A percentile compares a stretch with the other conserved stretches of the same genome.
phyloP scores from a whole-genome alignment of 352 stramenopile species.

The Phytophthora pistaciae region DNA sequence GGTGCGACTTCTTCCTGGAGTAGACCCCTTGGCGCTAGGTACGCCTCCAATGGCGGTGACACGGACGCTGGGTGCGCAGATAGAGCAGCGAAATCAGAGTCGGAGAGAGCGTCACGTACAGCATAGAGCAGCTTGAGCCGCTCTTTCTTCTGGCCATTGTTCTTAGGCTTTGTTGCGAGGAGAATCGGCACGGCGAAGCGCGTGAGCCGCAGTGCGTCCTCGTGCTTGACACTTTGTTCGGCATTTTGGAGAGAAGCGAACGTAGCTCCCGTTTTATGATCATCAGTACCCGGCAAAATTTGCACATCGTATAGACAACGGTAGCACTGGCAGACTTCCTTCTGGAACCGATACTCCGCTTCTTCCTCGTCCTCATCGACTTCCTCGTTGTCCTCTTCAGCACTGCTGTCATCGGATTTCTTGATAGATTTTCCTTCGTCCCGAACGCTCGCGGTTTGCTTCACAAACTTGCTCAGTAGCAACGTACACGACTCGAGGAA shows the following conservation, averaged over 20 bases:
- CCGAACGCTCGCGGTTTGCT: conserved; percentile 20
- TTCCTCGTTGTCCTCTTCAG: conserved; percentile 17
- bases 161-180: conserved; percentile 61
- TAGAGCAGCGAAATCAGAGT: conserved; percentile 32
- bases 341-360: conserved; percentile 47
- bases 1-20: conserved; percentile 34
- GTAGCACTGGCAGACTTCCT: conserved; percentile 72
- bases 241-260: conserved; percentile 44
- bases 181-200: conserved; percentile 73
- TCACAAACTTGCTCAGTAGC: conserved; percentile 42
- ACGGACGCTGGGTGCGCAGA: conserved; percentile 15
- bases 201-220: conserved; percentile 45
- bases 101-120: conserved; percentile 54
- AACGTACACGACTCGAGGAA: conserved; percentile 56
- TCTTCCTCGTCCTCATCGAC: conserved; percentile 31
- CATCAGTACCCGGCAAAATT: conserved; percentile 58
- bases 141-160: conserved; percentile 80
- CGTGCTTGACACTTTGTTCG: conserved; percentile 26
- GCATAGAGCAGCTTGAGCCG: conserved; percentile 70
- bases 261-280: conserved; percentile 65
- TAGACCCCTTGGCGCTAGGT: conserved; percentile 47
- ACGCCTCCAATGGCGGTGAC: conserved; percentile 34
- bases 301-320: conserved; percentile 81
- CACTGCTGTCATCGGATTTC: conserved; percentile 9
- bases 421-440: conserved; percentile 6